A percentile compares a stretch with the other conserved stretches of the same genome.
Conservation (phyloP, 2,329 filamentous ascomycete genomes). For the Fusarium aywerte region DNA sequence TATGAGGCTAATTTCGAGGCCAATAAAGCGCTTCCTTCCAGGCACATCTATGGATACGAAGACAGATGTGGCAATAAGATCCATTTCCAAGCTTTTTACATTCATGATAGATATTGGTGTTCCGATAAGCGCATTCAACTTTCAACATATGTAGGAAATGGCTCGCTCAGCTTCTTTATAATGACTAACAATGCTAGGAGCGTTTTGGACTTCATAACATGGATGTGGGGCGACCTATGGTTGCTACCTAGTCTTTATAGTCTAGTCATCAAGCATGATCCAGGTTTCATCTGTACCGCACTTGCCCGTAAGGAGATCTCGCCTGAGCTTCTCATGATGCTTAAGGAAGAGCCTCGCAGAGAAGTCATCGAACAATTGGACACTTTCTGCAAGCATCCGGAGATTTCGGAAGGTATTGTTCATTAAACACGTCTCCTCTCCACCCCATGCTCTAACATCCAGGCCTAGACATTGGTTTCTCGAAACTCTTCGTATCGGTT, state of each 20-base stretch:
- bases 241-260: background rate
- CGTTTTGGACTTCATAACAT: background rate
- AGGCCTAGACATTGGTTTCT: too few species aligned
- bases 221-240: fast-evolving
- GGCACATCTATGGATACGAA: background rate
- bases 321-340: background rate
- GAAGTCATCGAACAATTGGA: background rate
- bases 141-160: background rate
- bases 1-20: background rate
- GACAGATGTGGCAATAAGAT: fast-evolving
- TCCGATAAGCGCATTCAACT: background rate
- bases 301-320: background rate
- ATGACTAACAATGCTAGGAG: background rate
- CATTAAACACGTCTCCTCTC: too few species aligned
- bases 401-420: too few species aligned
- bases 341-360: background rate
- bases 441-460: too few species aligned
- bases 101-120: background rate
- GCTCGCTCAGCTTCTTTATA: fast-evolving
- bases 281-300: background rate
- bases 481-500: background rate
- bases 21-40: background rate
- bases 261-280: background rate
- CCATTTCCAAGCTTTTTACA: background rate
- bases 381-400: too few species aligned